Conservation (phyloP, 2,329 filamentous ascomycete species). For the Fusarium agapanthi region DNA sequence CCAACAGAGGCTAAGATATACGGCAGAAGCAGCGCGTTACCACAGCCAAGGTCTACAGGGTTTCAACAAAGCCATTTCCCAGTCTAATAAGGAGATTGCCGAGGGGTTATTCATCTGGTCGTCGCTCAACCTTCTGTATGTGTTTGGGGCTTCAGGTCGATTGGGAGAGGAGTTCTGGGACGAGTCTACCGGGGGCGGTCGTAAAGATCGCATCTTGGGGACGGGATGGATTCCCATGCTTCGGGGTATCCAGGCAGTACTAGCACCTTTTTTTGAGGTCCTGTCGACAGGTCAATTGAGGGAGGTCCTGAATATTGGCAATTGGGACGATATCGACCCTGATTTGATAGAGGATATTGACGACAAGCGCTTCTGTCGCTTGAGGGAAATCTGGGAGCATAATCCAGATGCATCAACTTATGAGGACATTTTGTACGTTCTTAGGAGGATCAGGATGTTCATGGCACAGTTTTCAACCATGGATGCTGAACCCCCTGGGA, state of each 20-base stretch:
- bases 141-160: background rate
- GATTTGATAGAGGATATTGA: background rate
- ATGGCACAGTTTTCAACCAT: background rate
- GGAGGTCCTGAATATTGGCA: background rate
- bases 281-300: background rate
- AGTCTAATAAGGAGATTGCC: fast-evolving
- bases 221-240: constrained; percentile 6
- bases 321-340: background rate
- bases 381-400: background rate
- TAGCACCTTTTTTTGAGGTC: background rate
- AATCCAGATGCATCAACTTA: background rate
- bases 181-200: background rate
- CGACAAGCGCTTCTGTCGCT: background rate
- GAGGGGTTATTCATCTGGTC: constrained; percentile 1
- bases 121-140: background rate
- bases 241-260: background rate
- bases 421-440: background rate
- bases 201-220: constrained; percentile 1
- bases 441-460: background rate
- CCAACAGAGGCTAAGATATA: background rate
- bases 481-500: background rate
- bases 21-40: background rate
- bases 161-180: constrained; percentile 1
- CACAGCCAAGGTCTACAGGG: background rate
- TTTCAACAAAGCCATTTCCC: background rate